These are phyloP conservation scores for Pseudognaphalium luteoalbum DNA, from an alignment of 129 eudicot species.

Conservation along the genomic window DNA sequence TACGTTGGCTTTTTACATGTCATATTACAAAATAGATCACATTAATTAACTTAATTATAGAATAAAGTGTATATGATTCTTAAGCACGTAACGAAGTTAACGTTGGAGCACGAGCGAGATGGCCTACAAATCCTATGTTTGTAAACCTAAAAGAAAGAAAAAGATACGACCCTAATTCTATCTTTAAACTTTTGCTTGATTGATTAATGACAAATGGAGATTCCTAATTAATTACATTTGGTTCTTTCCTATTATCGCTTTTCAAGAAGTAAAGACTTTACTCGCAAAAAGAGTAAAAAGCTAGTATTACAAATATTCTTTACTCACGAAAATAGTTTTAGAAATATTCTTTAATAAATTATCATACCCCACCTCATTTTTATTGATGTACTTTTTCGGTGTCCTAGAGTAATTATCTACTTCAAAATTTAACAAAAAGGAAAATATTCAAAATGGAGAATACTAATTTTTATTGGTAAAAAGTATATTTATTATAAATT, in stretches of 20 bases:
- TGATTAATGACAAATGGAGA: conserved; percentile 12
- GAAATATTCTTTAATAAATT: too few species aligned
- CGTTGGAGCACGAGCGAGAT: conserved; percentile 3
- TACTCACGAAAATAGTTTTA: too few species aligned
- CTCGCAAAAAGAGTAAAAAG: not conserved
- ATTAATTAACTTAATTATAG: not conserved
- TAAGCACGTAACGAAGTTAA: conserved; percentile 14
- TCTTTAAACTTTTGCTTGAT: not conserved
- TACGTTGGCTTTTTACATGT: not conserved
- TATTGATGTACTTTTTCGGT: too few species aligned
- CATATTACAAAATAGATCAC: not conserved
- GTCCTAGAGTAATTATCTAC: too few species aligned
- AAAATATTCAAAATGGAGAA: too few species aligned
- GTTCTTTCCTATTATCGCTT: not conserved
- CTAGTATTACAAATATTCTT: too few species aligned
- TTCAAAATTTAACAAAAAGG: too few species aligned
- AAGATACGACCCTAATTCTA: not conserved
- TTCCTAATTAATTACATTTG: conserved; percentile 3
- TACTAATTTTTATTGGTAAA: too few species aligned
- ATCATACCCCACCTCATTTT: too few species aligned
- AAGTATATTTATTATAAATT: too few species aligned
- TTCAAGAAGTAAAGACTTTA: not conserved
- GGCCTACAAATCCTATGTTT: conserved; percentile 17
- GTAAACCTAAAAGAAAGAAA: not conserved
- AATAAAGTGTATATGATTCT: conserved; percentile 14